Evolutionary conservation across 805 yeast genomes (phyloP).

Genomic region (Danielia oregonensis): DNA sequence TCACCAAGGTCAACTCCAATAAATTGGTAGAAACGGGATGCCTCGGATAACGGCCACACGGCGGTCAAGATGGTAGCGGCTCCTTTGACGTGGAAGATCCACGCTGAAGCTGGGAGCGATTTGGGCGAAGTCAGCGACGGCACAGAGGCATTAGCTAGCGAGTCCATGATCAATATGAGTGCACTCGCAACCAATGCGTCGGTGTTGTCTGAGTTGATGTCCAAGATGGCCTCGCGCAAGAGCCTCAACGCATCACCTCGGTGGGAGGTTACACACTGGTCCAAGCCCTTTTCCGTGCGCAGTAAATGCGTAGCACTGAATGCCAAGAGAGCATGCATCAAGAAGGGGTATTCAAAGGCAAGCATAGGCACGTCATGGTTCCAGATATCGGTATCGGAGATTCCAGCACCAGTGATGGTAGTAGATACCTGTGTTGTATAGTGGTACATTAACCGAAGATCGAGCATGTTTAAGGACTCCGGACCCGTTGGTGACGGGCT

Average conservation of each 20-base stretch:
- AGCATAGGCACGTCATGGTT: conserved; percentile 80
- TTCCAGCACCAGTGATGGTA: conserved; percentile 87
- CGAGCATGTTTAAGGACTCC: conserved; percentile 57
- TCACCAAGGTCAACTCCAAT: conserved; percentile 89
- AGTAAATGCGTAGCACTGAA: conserved; percentile 91
- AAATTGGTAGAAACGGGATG: conserved; percentile 41
- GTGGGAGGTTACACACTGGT: conserved; percentile 79
- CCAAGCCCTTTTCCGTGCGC: conserved; percentile 69
- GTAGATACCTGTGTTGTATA: conserved; percentile 81
- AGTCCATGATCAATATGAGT: conserved; percentile 83
- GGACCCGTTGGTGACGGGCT: not conserved
- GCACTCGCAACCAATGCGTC: conserved; percentile 95
- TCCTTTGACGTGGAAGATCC: conserved; percentile 96
- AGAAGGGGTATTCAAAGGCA: conserved; percentile 82
- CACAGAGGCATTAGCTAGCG: conserved; percentile 82
- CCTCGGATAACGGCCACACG: conserved; percentile 78
- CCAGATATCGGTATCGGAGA: conserved; percentile 84
- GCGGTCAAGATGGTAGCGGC: conserved; percentile 95
- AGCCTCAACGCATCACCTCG: conserved; percentile 81
- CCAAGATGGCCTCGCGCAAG: conserved; percentile 79
- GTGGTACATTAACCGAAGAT: conserved; percentile 80
- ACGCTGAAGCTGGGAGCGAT: conserved; percentile 86
- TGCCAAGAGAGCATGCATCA: conserved; percentile 89
- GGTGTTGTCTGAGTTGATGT: conserved; percentile 78
- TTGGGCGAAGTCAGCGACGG: conserved; percentile 46